These are phyloP conservation scores for Monascus purpureus DNA, from an alignment of 495 filamentous ascomycete species.

Conservation along the genomic window DNA sequence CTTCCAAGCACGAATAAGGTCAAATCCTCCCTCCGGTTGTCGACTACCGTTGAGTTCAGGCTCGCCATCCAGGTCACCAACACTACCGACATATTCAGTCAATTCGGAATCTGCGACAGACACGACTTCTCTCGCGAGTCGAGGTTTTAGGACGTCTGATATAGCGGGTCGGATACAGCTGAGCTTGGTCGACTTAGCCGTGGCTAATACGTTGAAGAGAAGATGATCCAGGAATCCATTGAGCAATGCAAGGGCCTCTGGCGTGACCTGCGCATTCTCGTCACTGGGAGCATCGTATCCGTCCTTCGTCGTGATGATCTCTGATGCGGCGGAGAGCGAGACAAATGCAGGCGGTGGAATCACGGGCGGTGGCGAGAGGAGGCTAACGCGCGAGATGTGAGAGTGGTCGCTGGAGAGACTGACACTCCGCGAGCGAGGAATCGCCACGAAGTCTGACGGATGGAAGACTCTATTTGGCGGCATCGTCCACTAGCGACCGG, in stretches of 20 bases:
- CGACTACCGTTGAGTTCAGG: constrained; percentile 39
- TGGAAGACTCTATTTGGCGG: not conserved
- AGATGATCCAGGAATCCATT: constrained; percentile 93
- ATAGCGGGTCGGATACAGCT: constrained; percentile 68
- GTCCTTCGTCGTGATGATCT: constrained; percentile 82
- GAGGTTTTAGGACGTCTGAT: constrained; percentile 72
- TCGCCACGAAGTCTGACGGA: constrained; percentile 11
- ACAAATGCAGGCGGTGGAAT: constrained; percentile 79
- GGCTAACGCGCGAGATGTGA: constrained; percentile 23
- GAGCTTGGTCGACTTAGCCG: constrained; percentile 71
- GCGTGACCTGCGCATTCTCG: constrained; percentile 53
- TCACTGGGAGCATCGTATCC: constrained; percentile 49
- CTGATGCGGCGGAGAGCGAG: constrained; percentile 73
- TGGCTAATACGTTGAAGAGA: constrained; percentile 71
- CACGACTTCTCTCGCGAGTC: constrained; percentile 77
- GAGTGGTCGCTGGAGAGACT: constrained; percentile 33
- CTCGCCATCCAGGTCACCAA: constrained; percentile 47
- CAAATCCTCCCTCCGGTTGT: constrained; percentile 50
- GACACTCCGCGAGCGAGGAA: constrained; percentile 30
- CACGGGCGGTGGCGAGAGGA: constrained; percentile 53
- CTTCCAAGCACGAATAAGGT: constrained; percentile 81
- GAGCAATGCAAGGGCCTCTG: constrained; percentile 60
- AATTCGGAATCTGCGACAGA: constrained; percentile 83
- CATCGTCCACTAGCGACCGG: not conserved
- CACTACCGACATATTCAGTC: constrained; percentile 68